phyloP scores from a whole-genome alignment of 2,329 filamentous ascomycete species.

The Metarhizium anisopliae region DNA sequence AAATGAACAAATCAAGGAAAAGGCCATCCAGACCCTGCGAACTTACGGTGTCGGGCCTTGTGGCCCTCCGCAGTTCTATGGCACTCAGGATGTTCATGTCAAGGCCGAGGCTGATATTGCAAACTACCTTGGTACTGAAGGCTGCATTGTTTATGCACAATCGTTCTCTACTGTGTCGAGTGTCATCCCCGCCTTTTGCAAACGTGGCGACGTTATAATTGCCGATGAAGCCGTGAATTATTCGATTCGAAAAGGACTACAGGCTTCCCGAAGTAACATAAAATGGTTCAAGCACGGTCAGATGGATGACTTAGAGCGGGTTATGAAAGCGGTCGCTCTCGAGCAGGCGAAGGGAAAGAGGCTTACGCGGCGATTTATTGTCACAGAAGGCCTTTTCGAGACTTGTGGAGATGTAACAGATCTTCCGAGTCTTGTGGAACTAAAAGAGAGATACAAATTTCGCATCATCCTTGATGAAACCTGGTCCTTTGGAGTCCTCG shows the following conservation, averaged over 20 bases:
- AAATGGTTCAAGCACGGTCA: conserved; percentile 95
- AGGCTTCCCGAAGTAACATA: conserved; percentile 85
- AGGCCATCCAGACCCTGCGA: conserved; percentile 85
- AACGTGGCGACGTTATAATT: conserved; percentile 94
- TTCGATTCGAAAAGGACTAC: conserved; percentile 86
- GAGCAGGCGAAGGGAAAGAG: conserved; percentile 80
- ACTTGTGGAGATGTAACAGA: conserved; percentile 77
- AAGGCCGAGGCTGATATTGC: conserved; percentile 93
- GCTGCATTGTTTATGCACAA: conserved; percentile 92
- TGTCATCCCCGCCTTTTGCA: conserved; percentile 94
- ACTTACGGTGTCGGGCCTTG: conserved; percentile 96
- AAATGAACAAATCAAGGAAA: conserved; percentile 88
- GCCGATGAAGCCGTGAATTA: conserved; percentile 91
- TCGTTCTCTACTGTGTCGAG: conserved; percentile 95
- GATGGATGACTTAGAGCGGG: conserved; percentile 82
- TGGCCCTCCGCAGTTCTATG: conserved; percentile 95
- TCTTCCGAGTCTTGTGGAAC: conserved; percentile 80
- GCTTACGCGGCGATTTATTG: conserved; percentile 86
- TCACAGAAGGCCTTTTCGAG: conserved; percentile 93
- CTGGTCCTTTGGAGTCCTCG: conserved; percentile 92
- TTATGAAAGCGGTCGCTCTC: conserved; percentile 75
- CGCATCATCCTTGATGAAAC: conserved; percentile 95
- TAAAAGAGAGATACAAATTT: conserved; percentile 97
- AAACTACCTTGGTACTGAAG: conserved; percentile 75
- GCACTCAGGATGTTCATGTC: conserved; percentile 96